Conservation (phyloP, 306 rosid species). For the Vigna trinervia region DNA sequence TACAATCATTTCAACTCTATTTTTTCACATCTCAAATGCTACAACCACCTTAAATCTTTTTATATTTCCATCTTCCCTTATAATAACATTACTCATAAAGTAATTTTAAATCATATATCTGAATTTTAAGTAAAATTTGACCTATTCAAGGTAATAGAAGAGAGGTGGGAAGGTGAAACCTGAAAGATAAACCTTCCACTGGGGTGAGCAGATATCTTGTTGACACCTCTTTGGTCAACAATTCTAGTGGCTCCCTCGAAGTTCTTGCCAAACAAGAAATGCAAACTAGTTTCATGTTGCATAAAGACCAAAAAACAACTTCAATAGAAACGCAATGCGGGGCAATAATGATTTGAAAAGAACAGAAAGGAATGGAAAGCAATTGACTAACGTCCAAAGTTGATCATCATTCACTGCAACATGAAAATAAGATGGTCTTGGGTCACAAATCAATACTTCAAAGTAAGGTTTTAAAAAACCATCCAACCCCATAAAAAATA, state of each 20-base stretch:
- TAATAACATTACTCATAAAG: not conserved
- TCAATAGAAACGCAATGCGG: slow-evolving; percentile 10
- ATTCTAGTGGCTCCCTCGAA: slow-evolving; percentile 87
- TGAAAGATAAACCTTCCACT: slow-evolving; percentile 84
- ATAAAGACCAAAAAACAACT: slow-evolving; percentile 1
- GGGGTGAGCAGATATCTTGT: slow-evolving; percentile 70
- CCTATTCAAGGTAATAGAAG: not conserved
- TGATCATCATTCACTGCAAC: slow-evolving; percentile 52
- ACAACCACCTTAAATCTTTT: not conserved
- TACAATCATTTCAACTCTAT: not conserved
- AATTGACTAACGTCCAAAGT: slow-evolving; percentile 52
- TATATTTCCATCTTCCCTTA: not conserved
- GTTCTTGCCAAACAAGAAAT: slow-evolving; percentile 91
- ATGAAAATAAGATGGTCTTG: slow-evolving; percentile 24
- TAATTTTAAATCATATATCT: not conserved
- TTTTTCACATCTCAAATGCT: not conserved
- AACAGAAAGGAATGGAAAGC: not conserved
- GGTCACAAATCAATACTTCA: not conserved
- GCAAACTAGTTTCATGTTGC: slow-evolving; percentile 57
- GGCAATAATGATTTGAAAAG: not conserved
- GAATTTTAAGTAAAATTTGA: not conserved
- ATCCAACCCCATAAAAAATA: not conserved
- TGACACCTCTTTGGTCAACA: slow-evolving; percentile 87
- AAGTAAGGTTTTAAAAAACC: not conserved
- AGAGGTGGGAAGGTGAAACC: slow-evolving; percentile 53